Percentiles rank a stretch among this genome's conserved stretches.
phyloP scores from a whole-genome alignment of 129 eudicot genomes.

The Centaurea solstitialis region DNA sequence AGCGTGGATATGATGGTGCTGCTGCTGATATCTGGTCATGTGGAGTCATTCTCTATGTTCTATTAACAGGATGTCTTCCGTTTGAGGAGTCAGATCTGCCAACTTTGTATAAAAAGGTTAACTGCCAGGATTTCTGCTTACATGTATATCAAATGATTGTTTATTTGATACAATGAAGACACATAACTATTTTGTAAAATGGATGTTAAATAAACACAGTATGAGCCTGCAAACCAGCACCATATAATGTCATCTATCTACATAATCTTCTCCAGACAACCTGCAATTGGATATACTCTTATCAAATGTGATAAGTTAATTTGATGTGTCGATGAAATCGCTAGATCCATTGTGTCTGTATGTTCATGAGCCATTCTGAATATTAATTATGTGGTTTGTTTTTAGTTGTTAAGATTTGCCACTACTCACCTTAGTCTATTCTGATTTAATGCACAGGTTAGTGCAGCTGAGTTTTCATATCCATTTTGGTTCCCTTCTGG shows the following conservation, averaged over 20 bases:
- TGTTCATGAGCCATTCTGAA: slow-evolving; percentile 1
- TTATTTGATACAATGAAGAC: background rate
- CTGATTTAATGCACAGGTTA: slow-evolving; percentile 50
- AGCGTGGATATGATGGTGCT: slow-evolving; percentile 92
- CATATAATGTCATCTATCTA: background rate
- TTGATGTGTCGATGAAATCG: slow-evolving; percentile 12
- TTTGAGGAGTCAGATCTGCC: slow-evolving; percentile 86
- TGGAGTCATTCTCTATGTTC: slow-evolving; percentile 91
- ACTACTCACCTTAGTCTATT: slow-evolving; percentile 29
- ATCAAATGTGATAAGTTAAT: slow-evolving; percentile 2
- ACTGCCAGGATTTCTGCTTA: slow-evolving; percentile 5
- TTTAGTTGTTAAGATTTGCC: slow-evolving; percentile 7
- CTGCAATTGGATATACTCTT: background rate
- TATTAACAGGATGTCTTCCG: slow-evolving; percentile 92
- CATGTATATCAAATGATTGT: slow-evolving; percentile 1
- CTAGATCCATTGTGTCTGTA: slow-evolving; percentile 1
- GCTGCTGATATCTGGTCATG: slow-evolving; percentile 99
- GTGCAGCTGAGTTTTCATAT: slow-evolving; percentile 78
- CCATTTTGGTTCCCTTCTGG: slow-evolving; percentile 89
- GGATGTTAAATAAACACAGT: background rate
- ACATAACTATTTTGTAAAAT: background rate
- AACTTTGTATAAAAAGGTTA: slow-evolving; percentile 84
- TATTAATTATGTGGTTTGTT: slow-evolving; percentile 1
- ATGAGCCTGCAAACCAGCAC: background rate
- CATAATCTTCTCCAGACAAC: slow-evolving; percentile 4